A percentile compares a stretch with the other conserved stretches of the same genome.
Conservation (phyloP, 176 grass and related monocot species). For the sorghum (Sorghum bicolor) region DNA sequence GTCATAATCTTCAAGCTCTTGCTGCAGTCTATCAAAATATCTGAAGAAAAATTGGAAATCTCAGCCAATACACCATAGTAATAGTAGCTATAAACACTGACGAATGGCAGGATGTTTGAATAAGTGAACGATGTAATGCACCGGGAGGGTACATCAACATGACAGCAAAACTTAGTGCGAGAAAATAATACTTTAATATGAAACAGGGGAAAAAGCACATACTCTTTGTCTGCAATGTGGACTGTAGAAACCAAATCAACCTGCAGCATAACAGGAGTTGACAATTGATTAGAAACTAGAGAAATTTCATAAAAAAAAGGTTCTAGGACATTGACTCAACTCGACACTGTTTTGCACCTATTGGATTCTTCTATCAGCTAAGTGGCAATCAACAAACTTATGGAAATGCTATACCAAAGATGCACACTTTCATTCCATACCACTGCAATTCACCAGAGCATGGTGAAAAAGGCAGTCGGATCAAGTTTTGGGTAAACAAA, state of each 20-base stretch:
- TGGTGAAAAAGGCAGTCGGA: background rate
- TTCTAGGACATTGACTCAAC: background rate
- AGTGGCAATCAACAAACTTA: background rate
- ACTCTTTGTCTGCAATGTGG: constrained; percentile 87
- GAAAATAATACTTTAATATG: background rate
- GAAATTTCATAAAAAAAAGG: background rate
- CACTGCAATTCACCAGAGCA: background rate
- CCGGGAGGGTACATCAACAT: background rate
- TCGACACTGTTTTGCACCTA: background rate
- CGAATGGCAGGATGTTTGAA: background rate
- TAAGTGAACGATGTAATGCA: background rate
- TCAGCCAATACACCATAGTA: background rate
- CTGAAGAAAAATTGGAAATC: constrained; percentile 22
- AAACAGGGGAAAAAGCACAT: constrained; percentile 21
- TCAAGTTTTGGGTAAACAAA: too few relatives aligned
- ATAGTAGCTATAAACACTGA: background rate
- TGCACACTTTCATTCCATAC: background rate
- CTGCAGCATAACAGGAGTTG: constrained; percentile 32
- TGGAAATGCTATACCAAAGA: background rate
- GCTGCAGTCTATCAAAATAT: constrained; percentile 77
- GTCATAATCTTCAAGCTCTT: constrained; percentile 65
- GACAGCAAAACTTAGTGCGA: background rate
- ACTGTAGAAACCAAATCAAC: constrained; percentile 91
- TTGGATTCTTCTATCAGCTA: background rate
- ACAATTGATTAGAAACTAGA: background rate